These are phyloP conservation scores for Trametes meyenii DNA, from an alignment of 768 basidiomycete species.

Conservation along the genomic window DNA sequence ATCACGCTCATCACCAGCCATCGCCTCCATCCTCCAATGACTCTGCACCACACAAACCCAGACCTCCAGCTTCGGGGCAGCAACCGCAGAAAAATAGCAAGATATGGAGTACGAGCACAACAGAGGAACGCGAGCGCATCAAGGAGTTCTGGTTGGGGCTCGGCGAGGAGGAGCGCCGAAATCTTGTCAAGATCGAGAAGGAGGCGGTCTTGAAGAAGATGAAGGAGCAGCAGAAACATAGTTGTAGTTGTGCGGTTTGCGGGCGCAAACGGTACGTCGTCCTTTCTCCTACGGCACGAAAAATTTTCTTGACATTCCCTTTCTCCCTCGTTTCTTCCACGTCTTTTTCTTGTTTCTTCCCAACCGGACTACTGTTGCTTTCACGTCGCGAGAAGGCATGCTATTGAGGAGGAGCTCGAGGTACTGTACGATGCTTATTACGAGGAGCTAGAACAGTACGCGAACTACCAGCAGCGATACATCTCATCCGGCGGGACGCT, in stretches of 20 bases:
- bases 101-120: conserved; percentile 93
- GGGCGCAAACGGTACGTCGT: conserved; percentile 89
- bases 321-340: conserved; percentile 26
- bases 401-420: conserved; percentile 99
- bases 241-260: conserved; percentile 94
- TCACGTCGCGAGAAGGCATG: conserved; percentile 59
- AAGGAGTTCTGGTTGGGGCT: conserved; percentile 97
- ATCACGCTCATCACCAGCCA: conserved; percentile 59
- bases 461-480: conserved; percentile 96
- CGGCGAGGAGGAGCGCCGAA: conserved; percentile 87
- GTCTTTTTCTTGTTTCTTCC: conserved; percentile 20
- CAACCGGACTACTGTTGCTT: conserved; percentile 26
- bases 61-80: conserved; percentile 38
- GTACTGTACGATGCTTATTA: conserved; percentile 99
- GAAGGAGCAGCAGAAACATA: conserved; percentile 99
- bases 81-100: conserved; percentile 59
- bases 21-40: conserved; percentile 49
- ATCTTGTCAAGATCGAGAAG: conserved; percentile 96
- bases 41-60: conserved; percentile 41
- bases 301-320: conserved; percentile 30
- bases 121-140: conserved; percentile 94
- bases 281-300: conserved; percentile 31
- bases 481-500: conserved; percentile 87
- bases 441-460: conserved; percentile 99
- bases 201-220: conserved; percentile 97